Conservation (phyloP, 139 green algal species). For the Chlorella sorokiniana region DNA sequence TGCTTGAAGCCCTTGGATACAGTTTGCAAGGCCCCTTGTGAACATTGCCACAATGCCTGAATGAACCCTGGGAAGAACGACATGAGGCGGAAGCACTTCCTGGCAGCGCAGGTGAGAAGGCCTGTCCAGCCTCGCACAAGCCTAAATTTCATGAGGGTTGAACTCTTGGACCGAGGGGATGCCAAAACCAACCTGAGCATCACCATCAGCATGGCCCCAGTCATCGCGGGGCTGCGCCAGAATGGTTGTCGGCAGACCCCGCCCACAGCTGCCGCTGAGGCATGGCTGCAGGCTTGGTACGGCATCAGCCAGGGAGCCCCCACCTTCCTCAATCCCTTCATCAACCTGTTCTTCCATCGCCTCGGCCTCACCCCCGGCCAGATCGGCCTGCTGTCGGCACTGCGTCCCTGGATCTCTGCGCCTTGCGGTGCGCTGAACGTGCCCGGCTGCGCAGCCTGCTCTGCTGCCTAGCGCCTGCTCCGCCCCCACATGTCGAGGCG, state of each 20-base stretch:
- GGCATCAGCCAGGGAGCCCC: constrained; percentile 1
- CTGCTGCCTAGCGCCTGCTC: not conserved
- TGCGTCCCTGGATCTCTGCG: constrained; percentile 15
- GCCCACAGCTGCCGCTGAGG: not conserved
- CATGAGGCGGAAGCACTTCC: not conserved
- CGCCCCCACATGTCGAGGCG: not conserved
- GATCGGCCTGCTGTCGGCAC: constrained; percentile 29
- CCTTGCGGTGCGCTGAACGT: constrained; percentile 33
- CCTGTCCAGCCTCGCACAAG: not conserved
- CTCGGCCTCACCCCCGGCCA: not conserved
- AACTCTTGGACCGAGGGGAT: no score
- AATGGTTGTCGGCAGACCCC: no score
- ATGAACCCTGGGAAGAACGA: no score
- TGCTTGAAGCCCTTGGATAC: no score
- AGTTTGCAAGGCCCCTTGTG: no score
- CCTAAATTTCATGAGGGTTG: no score
- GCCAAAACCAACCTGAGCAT: not conserved
- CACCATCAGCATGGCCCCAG: no score
- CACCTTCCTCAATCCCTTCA: constrained; percentile 20
- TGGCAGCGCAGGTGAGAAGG: not conserved
- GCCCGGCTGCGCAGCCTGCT: no score
- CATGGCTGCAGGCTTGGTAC: constrained; percentile 23
- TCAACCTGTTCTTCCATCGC: constrained; percentile 26
- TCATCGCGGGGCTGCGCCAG: no score
- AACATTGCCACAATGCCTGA: no score